Base-by-base conservation (phyloP, 345 rosid genomes). In the Euphorbia tirucalli region DNA sequence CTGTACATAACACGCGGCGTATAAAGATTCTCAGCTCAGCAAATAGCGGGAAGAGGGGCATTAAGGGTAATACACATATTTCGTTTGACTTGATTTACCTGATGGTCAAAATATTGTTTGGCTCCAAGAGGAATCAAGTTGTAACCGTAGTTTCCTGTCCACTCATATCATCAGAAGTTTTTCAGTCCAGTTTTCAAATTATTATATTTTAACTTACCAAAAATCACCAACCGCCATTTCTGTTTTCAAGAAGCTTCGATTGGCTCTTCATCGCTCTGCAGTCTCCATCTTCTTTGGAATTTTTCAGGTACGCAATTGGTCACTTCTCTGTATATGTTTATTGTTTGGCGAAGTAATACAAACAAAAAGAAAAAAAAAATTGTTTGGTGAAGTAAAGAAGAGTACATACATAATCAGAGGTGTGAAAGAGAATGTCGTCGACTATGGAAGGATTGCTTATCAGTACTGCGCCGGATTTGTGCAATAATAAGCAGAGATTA, bases 201-300 rank as follows among this genome's bases (percentile, higher is more conserved):
- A 43, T 43, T 27, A 11, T 65, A 39, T n/a, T 57, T 32, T 27
- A 48, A 30, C 30, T 22, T 43, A 55, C 28, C 25, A 61, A 55
- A 28, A 68, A 44, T 32, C 32, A 30, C 14, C 70, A 83, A 78
- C 83, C 79, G 85, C 84, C 85, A 78, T 83, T 83, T 83, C 37
- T 71, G 44, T 75, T 78, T 71, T 63, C 55, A 72, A 66, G 60
- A 52, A 66, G 52, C 49, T 28, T 11, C 46, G 25, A 41, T 41
- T 41, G 44, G 44, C 44, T 60, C 3, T 16, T 9, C 70, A 32
- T 22, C 35, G 5, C 15, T 25, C 48, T 60, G 2, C 58, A 37
- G 5, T 28, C 69, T 39, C 49, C 19, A 8, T 27, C 59, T 55
- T 50, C n/a, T 63, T 69, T 74, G 52, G n/a, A 48, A 41, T 41